Base-by-base conservation (phyloP, 129 eudicot genomes). In the carrot (Daucus carota) region DNA sequence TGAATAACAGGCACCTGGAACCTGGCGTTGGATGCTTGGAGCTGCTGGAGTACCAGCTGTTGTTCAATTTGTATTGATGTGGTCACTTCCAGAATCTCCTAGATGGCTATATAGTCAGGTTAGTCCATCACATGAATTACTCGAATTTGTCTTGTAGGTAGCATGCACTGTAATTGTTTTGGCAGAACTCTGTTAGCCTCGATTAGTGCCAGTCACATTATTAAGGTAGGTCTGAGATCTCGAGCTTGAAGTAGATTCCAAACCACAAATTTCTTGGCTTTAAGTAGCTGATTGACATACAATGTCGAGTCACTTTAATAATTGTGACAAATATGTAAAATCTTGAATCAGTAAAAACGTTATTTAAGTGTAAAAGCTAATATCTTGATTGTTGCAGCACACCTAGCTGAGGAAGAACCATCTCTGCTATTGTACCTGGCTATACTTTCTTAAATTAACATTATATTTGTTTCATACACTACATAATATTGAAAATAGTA, bases 1-100 rank as follows among this genome's bases (percentile, higher is more conserved):
- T 78, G 65, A 59, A 60, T 46, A 40, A 65, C 17, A 88, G 92
- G 86, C 82, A 63, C 90, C 85, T 0, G 90, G 92, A 40, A 86
- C 92, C 22, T 88, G 90, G 92, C 81, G 92, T 11, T 88, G 92
- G 90, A 88, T 86, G 92, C 86, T 88, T 13, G 88, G 92, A 63
- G 79, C 83, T 31, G 90, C 92, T n/a, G 92, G 92, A 38, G 31
- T 85, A 77, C 92, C 92, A 6, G 90, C 90, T 47, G 81, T 88
- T n/a, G 36, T 85, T 20, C 92, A 86, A 40, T 85, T 88, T 24
- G 34, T 81, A n/a, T 79, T 88, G 36, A 86, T 88, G 92, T 72
- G 81, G 13, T 73, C 76, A 5, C 88, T 88, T n/a, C 90, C 90
- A 5, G 92, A 88, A 77, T 88, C 90, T 1, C 92, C 92, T 57